These are phyloP conservation scores for Potentilla sterilis DNA, from an alignment of 306 rosid genomes.

Conservation along the genomic window DNA sequence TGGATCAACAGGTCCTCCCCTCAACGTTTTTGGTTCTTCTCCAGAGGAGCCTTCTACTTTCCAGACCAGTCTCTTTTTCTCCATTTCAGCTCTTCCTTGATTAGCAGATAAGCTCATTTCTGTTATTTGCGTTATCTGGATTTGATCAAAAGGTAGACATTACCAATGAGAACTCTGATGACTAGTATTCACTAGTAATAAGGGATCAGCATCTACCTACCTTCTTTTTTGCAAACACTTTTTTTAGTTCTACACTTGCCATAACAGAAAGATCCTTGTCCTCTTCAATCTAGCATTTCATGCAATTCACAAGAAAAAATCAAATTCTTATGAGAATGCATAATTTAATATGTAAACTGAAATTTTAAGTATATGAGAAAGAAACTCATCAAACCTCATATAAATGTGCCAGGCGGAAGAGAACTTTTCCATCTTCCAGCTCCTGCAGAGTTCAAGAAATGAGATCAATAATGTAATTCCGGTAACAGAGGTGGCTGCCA, in stretches of 20 bases:
- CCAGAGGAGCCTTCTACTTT: conserved; percentile 46
- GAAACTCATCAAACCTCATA: conserved; percentile 53
- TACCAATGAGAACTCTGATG: background rate
- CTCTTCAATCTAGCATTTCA: conserved; percentile 54
- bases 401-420: conserved; percentile 72
- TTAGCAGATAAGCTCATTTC: conserved; percentile 74
- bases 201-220: conserved; percentile 30
- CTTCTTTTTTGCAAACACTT: conserved; percentile 57
- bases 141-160: background rate
- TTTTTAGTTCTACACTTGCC: conserved; percentile 61
- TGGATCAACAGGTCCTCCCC: conserved; percentile 68
- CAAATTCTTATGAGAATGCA: background rate
- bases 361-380: background rate
- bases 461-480: background rate
- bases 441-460: conserved; percentile 48
- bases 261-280: conserved; percentile 52
- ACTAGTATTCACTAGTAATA: background rate
- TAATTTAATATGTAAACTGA: background rate
- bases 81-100: conserved; percentile 74
- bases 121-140: conserved; percentile 50
- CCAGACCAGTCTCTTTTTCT: conserved; percentile 68
- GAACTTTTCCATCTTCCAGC: conserved; percentile 57
- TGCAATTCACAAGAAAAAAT: conserved; percentile 6
- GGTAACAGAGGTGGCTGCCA: background rate
- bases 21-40: conserved; percentile 30